Percentiles rank a stretch among this genome's conserved stretches.
Conservation (phyloP, 441 rosid species). For the Theobroma grandiflorum region DNA sequence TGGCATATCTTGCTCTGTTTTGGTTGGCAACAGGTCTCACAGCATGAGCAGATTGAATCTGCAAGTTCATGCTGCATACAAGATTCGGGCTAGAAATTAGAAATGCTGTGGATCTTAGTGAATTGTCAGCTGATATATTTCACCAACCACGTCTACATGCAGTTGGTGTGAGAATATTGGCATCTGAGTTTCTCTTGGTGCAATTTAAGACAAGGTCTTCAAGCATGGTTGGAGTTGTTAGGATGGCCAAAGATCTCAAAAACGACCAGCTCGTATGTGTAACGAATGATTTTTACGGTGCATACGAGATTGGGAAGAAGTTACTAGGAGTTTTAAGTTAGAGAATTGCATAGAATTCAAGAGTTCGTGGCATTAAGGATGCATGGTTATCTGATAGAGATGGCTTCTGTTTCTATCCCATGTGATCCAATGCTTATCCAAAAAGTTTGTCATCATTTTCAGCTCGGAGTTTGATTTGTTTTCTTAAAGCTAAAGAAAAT, state of each 20-base stretch:
- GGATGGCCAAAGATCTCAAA: conserved; percentile 16
- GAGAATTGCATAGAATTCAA: neutral
- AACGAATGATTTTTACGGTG: conserved; percentile 38
- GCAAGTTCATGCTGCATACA: too few species aligned
- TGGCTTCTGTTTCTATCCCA: too few species aligned
- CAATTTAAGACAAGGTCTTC: conserved; percentile 34
- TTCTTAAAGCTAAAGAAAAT: too few species aligned
- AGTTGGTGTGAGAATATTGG: conserved; percentile 32
- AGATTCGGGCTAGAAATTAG: conserved; percentile 18
- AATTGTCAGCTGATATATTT: conserved; percentile 34
- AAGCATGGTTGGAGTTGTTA: conserved; percentile 18
- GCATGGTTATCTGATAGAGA: too few species aligned
- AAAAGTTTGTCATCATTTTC: too few species aligned
- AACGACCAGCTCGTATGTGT: conserved; percentile 35
- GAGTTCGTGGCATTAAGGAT: neutral
- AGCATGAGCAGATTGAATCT: too few species aligned
- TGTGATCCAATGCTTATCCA: too few species aligned
- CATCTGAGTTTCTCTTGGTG: conserved; percentile 21
- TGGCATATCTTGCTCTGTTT: too few species aligned
- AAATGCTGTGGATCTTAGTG: conserved; percentile 39
- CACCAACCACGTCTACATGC: conserved; percentile 37
- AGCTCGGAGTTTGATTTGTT: too few species aligned
- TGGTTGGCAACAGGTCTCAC: too few species aligned
- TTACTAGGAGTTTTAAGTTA: conserved; percentile 15
- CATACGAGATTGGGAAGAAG: conserved; percentile 40